Conservation (phyloP, 345 rosid genomes). For the Boechera retrofracta region DNA sequence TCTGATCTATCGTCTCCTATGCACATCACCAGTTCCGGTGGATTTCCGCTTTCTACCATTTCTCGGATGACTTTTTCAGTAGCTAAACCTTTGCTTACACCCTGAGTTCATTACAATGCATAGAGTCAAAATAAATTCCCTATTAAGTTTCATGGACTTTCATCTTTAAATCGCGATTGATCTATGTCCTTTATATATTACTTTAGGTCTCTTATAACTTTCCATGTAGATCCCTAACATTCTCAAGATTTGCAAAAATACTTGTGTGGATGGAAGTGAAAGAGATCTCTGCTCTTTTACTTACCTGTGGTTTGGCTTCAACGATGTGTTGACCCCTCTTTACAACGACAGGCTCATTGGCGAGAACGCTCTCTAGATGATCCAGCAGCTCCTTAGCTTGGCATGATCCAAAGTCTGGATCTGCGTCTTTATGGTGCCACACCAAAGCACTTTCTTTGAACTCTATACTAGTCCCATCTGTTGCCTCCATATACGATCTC, state of each 20-base stretch:
- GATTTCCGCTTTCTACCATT: conserved; percentile 52
- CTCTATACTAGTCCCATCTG: conserved; percentile 68
- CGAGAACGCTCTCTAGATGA: conserved; percentile 64
- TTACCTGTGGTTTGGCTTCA: conserved; percentile 67
- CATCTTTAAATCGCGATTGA: too few relatives aligned
- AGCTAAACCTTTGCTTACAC: conserved; percentile 79
- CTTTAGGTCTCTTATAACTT: not conserved
- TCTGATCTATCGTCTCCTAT: conserved; percentile 88
- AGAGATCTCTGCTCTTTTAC: not conserved
- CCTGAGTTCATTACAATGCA: conserved; percentile 48
- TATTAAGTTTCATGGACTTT: too few relatives aligned
- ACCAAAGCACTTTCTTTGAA: conserved; percentile 65
- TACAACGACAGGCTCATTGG: conserved; percentile 64
- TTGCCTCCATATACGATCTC: conserved; percentile 57
- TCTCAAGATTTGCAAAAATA: not conserved
- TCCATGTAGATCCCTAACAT: not conserved
- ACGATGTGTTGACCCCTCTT: conserved; percentile 62
- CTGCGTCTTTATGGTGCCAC: conserved; percentile 71
- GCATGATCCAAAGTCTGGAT: conserved; percentile 60
- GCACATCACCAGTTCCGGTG: conserved; percentile 86
- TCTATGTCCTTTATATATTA: too few relatives aligned
- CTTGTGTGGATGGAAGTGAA: not conserved
- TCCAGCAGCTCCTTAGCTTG: conserved; percentile 66
- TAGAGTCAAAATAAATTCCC: not conserved
- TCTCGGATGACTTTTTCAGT: conserved; percentile 61